Evolutionary conservation across 1,284 basidiomycete genomes (phyloP).

Genomic region (Vanrija pseudolonga): DNA sequence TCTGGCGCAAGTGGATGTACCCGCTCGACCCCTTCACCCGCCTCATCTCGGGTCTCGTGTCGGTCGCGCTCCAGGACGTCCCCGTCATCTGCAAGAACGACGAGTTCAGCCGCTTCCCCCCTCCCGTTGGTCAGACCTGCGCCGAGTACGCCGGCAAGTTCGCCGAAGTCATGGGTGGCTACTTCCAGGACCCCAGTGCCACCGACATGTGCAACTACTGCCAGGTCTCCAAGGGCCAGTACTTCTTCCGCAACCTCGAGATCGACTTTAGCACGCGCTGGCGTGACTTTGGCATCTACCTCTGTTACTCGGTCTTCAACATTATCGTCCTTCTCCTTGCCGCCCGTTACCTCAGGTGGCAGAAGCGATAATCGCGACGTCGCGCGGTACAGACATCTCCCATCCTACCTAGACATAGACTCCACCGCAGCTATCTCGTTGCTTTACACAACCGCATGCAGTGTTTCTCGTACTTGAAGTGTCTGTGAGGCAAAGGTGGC

Average conservation of each 20-base stretch:
- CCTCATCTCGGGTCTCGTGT: slow-evolving; percentile 64
- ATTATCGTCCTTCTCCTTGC: slow-evolving; percentile 66
- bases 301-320: slow-evolving; percentile 63
- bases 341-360: slow-evolving; percentile 60
- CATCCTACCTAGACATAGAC: too few species aligned
- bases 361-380: slow-evolving; percentile 24
- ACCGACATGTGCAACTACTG: slow-evolving; percentile 48
- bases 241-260: slow-evolving; percentile 53
- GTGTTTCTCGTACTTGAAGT: too few species aligned
- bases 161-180: slow-evolving; percentile 64
- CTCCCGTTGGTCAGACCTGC: slow-evolving; percentile 65
- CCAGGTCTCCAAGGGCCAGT: slow-evolving; percentile 37
- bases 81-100: slow-evolving; percentile 61
- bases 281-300: slow-evolving; percentile 69
- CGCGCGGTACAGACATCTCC: not conserved
- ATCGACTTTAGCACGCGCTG: slow-evolving; percentile 65
- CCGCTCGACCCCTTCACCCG: slow-evolving; percentile 60
- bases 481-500: too few species aligned
- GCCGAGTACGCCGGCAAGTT: slow-evolving; percentile 65
- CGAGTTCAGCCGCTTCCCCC: slow-evolving; percentile 71
- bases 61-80: slow-evolving; percentile 74
- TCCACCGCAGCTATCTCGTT: too few species aligned
- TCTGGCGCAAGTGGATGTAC: slow-evolving; percentile 64
- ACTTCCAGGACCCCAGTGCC: slow-evolving; percentile 61
- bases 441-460: too few species aligned